Evolutionary conservation across 495 filamentous ascomycete species (phyloP), one percentile per base, ranked within the genome.

Genomic region (Penicillium turbatum): DNA sequence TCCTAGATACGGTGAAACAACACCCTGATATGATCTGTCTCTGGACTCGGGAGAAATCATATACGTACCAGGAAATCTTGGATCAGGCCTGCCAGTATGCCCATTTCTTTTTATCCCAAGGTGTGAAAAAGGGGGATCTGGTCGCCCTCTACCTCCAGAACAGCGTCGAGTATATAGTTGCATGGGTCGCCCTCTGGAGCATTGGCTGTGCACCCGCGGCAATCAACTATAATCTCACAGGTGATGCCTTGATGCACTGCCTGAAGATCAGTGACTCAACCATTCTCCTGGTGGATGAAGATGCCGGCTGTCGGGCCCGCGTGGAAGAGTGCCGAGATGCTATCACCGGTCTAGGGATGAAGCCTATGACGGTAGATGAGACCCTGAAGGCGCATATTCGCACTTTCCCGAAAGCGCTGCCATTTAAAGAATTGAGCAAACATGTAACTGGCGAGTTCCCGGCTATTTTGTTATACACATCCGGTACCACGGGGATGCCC

Each of bases 121-220:
- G 84, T 7, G 79, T 90, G 16, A 62, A 77, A 59, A 79, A 80
- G 1, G 81, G 81, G n/a, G 81, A 90, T 7, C 68, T 90, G 2
- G 84, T 90, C 0, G 79, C 77, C 5, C 77, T 91, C 51, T 89
- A 85, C 67, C 74, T 90, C 61, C 76, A 75, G 51, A 92, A 90
- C 60, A 76, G 78, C 7, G 77, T 81, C 1, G 83, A 89, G 61
- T 89, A 89, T 62, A 61, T 89, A 29, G 78, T 87, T 48, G 76
- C 75, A 0, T 83, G 82, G 79, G 57, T 88, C 38, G 86, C 75
- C 0, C 64, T 81, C 1, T 80, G 80, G 78, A 77, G 78, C 12
- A 79, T 88, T 55, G 86, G 86, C 1, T 81, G 79, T 31, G 85
- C 82, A 5, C 85, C 86, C 0, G 84, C 86, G 0, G 75, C 85